These are phyloP conservation scores for Trichoderma simmonsii DNA, from an alignment of 2,329 filamentous ascomycete genomes.

Conservation along the genomic window DNA sequence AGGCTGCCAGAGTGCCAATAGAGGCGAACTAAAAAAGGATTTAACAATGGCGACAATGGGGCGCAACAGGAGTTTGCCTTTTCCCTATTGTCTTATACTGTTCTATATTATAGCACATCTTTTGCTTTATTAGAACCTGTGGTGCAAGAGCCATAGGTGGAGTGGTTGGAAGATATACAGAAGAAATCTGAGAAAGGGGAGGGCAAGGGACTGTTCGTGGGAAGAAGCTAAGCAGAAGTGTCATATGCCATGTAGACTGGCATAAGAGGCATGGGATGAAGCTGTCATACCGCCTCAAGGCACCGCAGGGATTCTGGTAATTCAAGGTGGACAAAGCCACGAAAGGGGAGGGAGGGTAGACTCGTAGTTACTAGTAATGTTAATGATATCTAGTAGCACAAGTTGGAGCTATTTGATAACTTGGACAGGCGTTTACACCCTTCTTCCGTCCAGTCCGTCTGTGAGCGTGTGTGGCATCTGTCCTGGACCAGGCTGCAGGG, in stretches of 20 bases:
- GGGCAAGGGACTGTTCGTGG: background rate
- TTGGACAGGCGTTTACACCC: background rate
- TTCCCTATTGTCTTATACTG: background rate
- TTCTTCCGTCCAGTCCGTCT: background rate
- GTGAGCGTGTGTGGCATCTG: background rate
- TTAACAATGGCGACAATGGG: background rate
- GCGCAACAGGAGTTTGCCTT: slow-evolving; percentile 8
- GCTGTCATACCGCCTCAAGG: background rate
- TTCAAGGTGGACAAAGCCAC: background rate
- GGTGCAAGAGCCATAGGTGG: background rate
- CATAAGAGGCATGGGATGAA: background rate
- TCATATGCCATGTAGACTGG: background rate
- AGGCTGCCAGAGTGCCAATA: background rate
- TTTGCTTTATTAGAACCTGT: background rate
- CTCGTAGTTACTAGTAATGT: background rate
- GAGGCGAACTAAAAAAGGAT: background rate
- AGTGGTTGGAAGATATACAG: background rate
- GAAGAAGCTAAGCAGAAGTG: background rate
- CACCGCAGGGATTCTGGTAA: background rate
- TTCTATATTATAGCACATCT: background rate
- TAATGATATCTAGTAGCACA: background rate
- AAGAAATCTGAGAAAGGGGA: background rate
- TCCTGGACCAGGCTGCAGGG: background rate
- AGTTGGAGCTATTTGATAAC: background rate
- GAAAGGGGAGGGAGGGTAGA: background rate